Conservation (phyloP, 306 rosid genomes). For the Lathyrus tuberosus region DNA sequence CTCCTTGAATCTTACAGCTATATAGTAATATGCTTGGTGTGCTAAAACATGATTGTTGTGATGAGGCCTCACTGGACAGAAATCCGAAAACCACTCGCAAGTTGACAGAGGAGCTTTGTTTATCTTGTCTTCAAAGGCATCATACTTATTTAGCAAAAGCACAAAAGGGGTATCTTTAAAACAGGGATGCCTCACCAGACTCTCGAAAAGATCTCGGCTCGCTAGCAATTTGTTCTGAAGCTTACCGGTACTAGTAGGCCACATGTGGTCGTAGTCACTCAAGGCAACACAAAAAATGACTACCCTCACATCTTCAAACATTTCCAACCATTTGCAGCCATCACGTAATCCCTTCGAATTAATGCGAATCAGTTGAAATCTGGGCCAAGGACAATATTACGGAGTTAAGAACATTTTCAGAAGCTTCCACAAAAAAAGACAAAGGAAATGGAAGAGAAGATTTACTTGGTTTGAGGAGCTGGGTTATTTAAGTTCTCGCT, state of each 20-base stretch:
- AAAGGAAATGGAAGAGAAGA: conserved; percentile 36
- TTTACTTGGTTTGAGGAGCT: conserved; percentile 73
- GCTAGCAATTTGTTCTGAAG: conserved; percentile 71
- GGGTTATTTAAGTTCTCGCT: conserved; percentile 62
- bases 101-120: conserved; percentile 62
- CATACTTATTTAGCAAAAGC: conserved; percentile 78
- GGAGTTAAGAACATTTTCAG: conserved; percentile 30
- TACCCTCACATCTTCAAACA: conserved; percentile 87
- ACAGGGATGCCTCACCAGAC: conserved; percentile 76
- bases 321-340: conserved; percentile 88
- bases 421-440: conserved; percentile 33
- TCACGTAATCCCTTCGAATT: conserved; percentile 78
- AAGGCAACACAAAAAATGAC: conserved; percentile 79
- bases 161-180: conserved; percentile 72
- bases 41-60: conserved; percentile 68
- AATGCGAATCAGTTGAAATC: conserved; percentile 79
- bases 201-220: conserved; percentile 76
- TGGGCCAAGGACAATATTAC: conserved; percentile 41
- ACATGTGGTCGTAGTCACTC: conserved; percentile 80
- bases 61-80: conserved; percentile 72
- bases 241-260: conserved; percentile 51
- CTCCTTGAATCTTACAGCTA: conserved; percentile 86
- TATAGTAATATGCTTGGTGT: conserved; percentile 73
- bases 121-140: conserved; percentile 79
- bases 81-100: conserved; percentile 87